A percentile compares a stretch with the other conserved stretches of the same genome.
phyloP scores from a whole-genome alignment of 495 filamentous ascomycete genomes.

The Penicillium desertorum region DNA sequence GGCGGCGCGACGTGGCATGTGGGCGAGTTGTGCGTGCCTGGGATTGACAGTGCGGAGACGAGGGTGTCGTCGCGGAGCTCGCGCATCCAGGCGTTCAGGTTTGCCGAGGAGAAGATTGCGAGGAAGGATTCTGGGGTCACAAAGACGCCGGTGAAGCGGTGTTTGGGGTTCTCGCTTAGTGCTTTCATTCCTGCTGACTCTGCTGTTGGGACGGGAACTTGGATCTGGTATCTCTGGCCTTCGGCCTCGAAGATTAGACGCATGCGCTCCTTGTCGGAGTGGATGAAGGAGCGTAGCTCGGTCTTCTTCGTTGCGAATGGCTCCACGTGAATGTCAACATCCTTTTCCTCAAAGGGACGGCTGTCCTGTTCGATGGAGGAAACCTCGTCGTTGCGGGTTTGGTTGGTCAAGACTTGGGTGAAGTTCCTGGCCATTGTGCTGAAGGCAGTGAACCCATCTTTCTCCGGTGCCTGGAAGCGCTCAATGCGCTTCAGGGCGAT shows the following conservation, averaged over 20 bases:
- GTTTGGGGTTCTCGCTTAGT: constrained; percentile 53
- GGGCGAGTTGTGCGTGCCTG: constrained; percentile 93
- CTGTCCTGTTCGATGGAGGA: constrained; percentile 51
- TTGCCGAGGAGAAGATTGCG: constrained; percentile 71
- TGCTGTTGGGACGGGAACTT: constrained; percentile 55
- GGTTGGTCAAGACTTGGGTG: constrained; percentile 48
- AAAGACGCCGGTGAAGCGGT: constrained; percentile 72
- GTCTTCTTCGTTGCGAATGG: constrained; percentile 60
- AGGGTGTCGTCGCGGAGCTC: constrained; percentile 64
- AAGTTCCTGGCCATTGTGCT: constrained; percentile 50
- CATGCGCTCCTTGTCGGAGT: constrained; percentile 52
- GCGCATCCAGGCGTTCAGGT: constrained; percentile 79
- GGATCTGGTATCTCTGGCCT: constrained; percentile 60
- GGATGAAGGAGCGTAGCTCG: constrained; percentile 47
- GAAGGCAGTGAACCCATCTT: constrained; percentile 41
- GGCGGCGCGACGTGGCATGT: constrained; percentile 81
- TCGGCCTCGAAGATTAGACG: constrained; percentile 63
- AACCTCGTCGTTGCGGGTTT: constrained; percentile 40
- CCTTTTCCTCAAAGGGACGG: constrained; percentile 54
- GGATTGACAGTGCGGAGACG: constrained; percentile 81
- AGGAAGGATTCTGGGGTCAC: constrained; percentile 62
- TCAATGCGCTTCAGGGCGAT: constrained; percentile 74
- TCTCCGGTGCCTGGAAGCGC: constrained; percentile 58
- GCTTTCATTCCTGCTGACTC: constrained; percentile 57
- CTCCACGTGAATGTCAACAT: constrained; percentile 55